Base-by-base conservation (phyloP, 805 yeast species). In the Candida insectalens region DNA sequence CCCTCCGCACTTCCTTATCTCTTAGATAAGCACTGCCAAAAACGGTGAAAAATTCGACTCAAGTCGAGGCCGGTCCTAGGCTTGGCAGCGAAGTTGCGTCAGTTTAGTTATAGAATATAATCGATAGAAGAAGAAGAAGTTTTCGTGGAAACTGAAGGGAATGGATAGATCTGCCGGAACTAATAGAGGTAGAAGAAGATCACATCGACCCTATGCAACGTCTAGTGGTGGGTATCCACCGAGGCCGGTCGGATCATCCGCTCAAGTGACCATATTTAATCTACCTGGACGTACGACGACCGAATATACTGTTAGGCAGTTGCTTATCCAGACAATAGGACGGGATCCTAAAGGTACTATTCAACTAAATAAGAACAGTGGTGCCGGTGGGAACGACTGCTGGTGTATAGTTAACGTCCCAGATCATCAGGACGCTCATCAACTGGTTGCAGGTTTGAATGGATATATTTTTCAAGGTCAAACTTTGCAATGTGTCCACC, bases 341-440 rank as follows among this genome's bases (percentile, higher is more conserved):
- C 23, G 23, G 30, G 36, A 36, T 27, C 37, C 37, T 4, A 34
- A 44, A 4, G 23, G 14, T 6, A 33, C 33, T 25, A 25, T 46
- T 15, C 47, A 46, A 27, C 32, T 48, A 5, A 46, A 42, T 32
- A 44, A 48, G 26, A 36, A 43, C n/a, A 36, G 43, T 14, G n/a
- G n/a, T n/a, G n/a, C n/a, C n/a, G 45, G 38, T 20, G 44, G 36
- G 30, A 41, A 39, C 6, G 25, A 40, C 12, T 45, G 50, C 27
- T 47, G 50, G 47, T 41, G 46, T 14, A 38, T 42, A 6, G 34
- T 44, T 17, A 34, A 27, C 5, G 23, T 45, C 7, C 27, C 32
- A 10, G 43, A 40, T 33, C 34, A 40, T 19, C 25, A 27, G 2
- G 7, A 27, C 16, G 30, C 43, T 8, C 25, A 35, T 6, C 30